These are phyloP conservation scores for Botrytis fabae DNA, from an alignment of 2,329 filamentous ascomycete species.

Conservation along the genomic window DNA sequence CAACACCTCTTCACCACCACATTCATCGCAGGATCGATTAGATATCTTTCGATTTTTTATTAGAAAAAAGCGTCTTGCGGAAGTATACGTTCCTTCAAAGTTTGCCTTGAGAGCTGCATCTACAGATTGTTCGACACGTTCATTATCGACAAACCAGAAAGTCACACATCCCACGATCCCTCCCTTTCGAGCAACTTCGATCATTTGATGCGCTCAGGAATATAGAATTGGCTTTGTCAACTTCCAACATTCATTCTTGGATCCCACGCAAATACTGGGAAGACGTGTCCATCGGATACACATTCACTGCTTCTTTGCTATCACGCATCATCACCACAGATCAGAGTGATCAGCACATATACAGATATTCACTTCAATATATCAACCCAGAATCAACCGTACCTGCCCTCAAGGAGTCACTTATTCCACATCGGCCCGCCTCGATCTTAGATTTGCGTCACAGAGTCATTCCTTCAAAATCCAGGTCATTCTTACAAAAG, in stretches of 20 bases:
- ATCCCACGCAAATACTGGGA: not conserved
- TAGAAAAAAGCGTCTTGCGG: constrained; percentile 1
- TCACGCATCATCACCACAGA: not conserved
- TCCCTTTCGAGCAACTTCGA: constrained; percentile 11
- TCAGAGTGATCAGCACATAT: not conserved
- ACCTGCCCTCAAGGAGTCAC: not conserved
- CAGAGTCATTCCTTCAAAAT: not conserved
- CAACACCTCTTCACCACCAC: constrained; percentile 25
- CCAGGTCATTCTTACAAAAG: constrained; percentile 15
- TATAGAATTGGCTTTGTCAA: not conserved
- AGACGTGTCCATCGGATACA: not conserved
- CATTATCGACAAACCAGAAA: constrained; percentile 34
- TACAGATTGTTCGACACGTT: constrained; percentile 37
- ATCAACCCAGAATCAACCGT: not conserved
- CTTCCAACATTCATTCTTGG: constrained; percentile 5
- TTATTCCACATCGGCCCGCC: constrained; percentile 1
- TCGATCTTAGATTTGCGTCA: constrained; percentile 3
- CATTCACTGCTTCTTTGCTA: not conserved
- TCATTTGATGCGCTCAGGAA: not conserved
- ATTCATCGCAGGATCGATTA: constrained; percentile 35
- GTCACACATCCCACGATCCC: constrained; percentile 20
- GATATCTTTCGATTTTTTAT: constrained; percentile 8
- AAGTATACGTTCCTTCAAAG: constrained; percentile 31
- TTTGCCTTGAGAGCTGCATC: constrained; percentile 26
- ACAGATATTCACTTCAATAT: not conserved